phyloP scores from a whole-genome alignment of 2,329 filamentous ascomycete species.

The Leptographium lundbergii region DNA sequence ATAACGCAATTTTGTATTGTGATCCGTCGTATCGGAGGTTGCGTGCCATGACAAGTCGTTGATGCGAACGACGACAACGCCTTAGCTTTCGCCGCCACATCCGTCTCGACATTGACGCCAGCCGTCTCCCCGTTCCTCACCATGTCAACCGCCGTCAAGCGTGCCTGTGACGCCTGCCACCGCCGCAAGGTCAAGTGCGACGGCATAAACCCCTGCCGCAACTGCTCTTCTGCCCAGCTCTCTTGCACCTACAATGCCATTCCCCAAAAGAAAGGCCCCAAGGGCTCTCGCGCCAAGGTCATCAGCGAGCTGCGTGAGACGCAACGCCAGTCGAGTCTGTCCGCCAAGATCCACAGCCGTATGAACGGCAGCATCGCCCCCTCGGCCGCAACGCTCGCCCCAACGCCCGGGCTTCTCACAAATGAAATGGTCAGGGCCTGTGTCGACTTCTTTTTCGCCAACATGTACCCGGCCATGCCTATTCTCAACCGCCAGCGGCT shows the following conservation, averaged over 20 bases:
- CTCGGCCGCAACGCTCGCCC: slow-evolving; percentile 29
- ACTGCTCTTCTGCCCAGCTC: slow-evolving; percentile 54
- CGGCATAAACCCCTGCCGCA: slow-evolving; percentile 56
- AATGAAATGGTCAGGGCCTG: slow-evolving; percentile 52
- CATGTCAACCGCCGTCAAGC: slow-evolving; percentile 41
- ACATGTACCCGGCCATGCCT: slow-evolving; percentile 52
- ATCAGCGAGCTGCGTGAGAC: slow-evolving; percentile 61
- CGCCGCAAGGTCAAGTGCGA: slow-evolving; percentile 65
- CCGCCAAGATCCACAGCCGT: slow-evolving; percentile 47
- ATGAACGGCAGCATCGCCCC: slow-evolving; percentile 41
- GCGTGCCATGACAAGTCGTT: neutral
- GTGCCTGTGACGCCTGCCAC: slow-evolving; percentile 62
- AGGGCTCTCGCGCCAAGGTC: slow-evolving; percentile 62
- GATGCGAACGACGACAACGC: neutral
- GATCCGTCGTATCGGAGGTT: neutral
- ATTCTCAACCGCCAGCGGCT: slow-evolving; percentile 46
- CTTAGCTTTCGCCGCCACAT: neutral
- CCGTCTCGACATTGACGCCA: neutral
- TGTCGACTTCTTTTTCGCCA: slow-evolving; percentile 54
- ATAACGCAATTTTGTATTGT: neutral
- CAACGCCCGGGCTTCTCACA: slow-evolving; percentile 48
- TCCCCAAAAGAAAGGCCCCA: slow-evolving; percentile 65
- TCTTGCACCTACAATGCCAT: slow-evolving; percentile 64
- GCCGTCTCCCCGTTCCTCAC: neutral
- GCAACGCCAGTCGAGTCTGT: slow-evolving; percentile 52